phyloP scores from a whole-genome alignment of 805 yeast genomes.

The Kodamaea nitidulidarum region DNA sequence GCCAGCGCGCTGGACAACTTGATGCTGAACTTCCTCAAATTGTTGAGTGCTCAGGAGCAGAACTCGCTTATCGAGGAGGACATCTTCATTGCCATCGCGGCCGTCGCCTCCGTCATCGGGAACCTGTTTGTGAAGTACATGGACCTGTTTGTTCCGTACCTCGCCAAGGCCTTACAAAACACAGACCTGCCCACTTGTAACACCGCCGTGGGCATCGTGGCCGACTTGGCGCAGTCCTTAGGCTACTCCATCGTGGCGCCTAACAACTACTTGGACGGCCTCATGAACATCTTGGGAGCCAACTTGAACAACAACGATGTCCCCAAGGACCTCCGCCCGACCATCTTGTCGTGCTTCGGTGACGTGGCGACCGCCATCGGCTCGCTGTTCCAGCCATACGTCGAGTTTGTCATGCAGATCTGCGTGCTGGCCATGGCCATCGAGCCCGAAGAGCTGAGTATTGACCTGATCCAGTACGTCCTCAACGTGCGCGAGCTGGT shows the following conservation, averaged over 20 bases:
- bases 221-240: slow-evolving; percentile 88
- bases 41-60: slow-evolving; percentile 55
- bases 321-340: slow-evolving; percentile 79
- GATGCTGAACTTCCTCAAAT: slow-evolving; percentile 76
- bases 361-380: slow-evolving; percentile 92
- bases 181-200: slow-evolving; percentile 79
- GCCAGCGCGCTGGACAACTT: slow-evolving; percentile 69
- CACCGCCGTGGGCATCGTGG: slow-evolving; percentile 92
- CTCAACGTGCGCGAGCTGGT: slow-evolving; percentile 76
- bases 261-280: slow-evolving; percentile 64
- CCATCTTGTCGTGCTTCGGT: slow-evolving; percentile 89
- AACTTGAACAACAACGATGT: slow-evolving; percentile 64
- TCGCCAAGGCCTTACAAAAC: slow-evolving; percentile 74
- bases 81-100: slow-evolving; percentile 84
- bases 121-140: slow-evolving; percentile 68
- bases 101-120: slow-evolving; percentile 80
- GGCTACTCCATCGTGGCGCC: slow-evolving; percentile 55
- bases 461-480: slow-evolving; percentile 76
- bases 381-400: slow-evolving; percentile 65
- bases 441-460: slow-evolving; percentile 57
- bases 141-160: slow-evolving; percentile 77
- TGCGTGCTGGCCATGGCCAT: slow-evolving; percentile 62
- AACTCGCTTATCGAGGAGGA: slow-evolving; percentile 90
- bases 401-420: slow-evolving; percentile 74
- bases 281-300: slow-evolving; percentile 80